Evolutionary conservation across 345 rosid species (phyloP), one percentile per base, ranked within the genome.

Genomic region (Durio zibethinus): DNA sequence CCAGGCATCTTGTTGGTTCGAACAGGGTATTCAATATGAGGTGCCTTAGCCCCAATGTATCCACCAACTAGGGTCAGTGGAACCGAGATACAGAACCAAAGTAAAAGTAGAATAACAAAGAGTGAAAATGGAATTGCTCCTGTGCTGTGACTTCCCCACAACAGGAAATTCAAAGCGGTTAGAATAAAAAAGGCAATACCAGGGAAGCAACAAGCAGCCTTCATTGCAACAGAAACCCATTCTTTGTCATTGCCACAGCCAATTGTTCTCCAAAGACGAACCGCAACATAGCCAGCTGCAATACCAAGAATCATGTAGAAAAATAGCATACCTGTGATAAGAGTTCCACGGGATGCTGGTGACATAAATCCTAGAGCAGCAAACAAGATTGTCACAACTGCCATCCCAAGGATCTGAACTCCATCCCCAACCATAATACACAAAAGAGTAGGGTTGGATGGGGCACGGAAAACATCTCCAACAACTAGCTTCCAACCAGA

Each of bases 401-500:
- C 90, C 92, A 89, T 87, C 79, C 90, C 92, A 31, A 87, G 86
- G 68, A 89, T 87, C 81, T 89, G 92, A 48, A 89, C 92, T 38
- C 92, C 92, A 72, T 89, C 88, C 47, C 92, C 92, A 68, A 84
- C 87, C 90, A 89, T 85, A 42, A 85, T 75, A 80, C 92, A 87
- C 67, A 89, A 67, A 21, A 89, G 88, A 64, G 88, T 63, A 59
- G 92, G 43, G 77, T 81, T 88, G 15, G 76, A 62, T 10, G 92
- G 92, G 14, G 85, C 88, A 54, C 90, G 90, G 81, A 89, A 89
- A 76, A 89, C 92, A 78, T 87, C 92, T 1, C 89, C 90, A 2
- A 89, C 92, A 45, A 91, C 89, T 83, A 86, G 84, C 79, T 87
- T 87, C 90, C 90, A 87, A 27, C 94, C 92, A 27, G 92, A 90